Percentiles rank a stretch among this genome's conserved stretches.
These are phyloP conservation scores for Pichia ethanolica DNA, from an alignment of 805 yeast genomes.

Conservation along the genomic window DNA sequence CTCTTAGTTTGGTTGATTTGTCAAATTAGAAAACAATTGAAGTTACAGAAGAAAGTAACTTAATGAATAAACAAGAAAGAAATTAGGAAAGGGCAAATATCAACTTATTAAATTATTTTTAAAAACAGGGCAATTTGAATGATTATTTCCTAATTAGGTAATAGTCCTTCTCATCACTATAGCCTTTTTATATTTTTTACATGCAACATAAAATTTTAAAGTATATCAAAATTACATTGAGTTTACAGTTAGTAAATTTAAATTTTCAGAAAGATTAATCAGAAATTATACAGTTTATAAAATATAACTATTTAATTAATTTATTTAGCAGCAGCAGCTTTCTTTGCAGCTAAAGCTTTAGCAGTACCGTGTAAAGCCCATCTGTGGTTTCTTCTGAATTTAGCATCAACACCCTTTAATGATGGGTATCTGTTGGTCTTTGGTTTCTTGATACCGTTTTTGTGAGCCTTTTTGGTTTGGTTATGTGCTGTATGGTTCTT, in stretches of 20 bases:
- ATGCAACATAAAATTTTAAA: too few relatives aligned
- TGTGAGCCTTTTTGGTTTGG: constrained; percentile 99
- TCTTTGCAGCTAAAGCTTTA: constrained; percentile 74
- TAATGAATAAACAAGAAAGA: too few relatives aligned
- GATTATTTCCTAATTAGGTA: too few relatives aligned
- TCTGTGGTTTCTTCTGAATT: constrained; percentile 99
- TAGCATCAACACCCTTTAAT: constrained; percentile 97
- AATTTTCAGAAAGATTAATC: background rate
- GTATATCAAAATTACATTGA: too few relatives aligned
- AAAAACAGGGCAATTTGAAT: background rate
- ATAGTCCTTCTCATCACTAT: too few relatives aligned
- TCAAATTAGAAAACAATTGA: too few relatives aligned
- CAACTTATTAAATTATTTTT: too few relatives aligned
- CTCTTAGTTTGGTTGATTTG: background rate
- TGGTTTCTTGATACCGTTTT: constrained; percentile 99
- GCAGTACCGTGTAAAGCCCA: constrained; percentile 97
- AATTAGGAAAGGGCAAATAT: too few relatives aligned
- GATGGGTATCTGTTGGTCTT: constrained; percentile 97
- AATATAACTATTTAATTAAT: constrained; percentile 1
- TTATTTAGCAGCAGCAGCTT: constrained; percentile 31
- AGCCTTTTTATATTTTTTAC: too few relatives aligned
- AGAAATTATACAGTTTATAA: background rate
- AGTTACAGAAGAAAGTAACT: too few relatives aligned
- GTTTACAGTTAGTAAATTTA: too few relatives aligned
- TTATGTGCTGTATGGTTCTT: constrained; percentile 99